Conservation (phyloP, 2,329 filamentous ascomycete species). For the Lachnellula cervina region DNA sequence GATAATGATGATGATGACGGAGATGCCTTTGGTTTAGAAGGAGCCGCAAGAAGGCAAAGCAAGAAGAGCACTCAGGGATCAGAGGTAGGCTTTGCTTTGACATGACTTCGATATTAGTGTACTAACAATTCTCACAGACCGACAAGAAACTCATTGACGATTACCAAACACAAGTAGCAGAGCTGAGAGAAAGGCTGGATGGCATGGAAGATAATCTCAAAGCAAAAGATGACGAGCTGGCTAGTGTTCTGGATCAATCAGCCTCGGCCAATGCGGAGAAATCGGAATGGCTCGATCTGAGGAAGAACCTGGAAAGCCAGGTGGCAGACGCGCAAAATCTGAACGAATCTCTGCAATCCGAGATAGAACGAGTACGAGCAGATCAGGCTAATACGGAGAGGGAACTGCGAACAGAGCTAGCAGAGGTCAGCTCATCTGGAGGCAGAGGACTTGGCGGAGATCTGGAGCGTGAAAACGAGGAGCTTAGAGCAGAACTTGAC, state of each 20-base stretch:
- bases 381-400: constrained; percentile 62
- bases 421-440: constrained; percentile 41
- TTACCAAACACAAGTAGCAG: constrained; percentile 72
- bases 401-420: constrained; percentile 59
- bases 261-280: constrained; percentile 56
- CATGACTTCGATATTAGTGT: background rate
- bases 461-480: constrained; percentile 62
- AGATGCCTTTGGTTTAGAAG: constrained; percentile 59
- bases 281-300: constrained; percentile 64
- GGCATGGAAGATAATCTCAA: constrained; percentile 64
- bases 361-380: constrained; percentile 68
- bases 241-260: constrained; percentile 47
- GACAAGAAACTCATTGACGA: constrained; percentile 72
- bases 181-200: constrained; percentile 69
- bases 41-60: constrained; percentile 31
- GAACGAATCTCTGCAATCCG: constrained; percentile 74
- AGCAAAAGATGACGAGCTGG: constrained; percentile 68
- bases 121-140: constrained; percentile 37
- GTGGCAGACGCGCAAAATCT: constrained; percentile 68
- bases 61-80: constrained; percentile 35
- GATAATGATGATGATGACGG: constrained; percentile 83
- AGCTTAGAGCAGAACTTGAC: constrained; percentile 57
- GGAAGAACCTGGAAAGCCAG: constrained; percentile 64
- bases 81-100: constrained; percentile 33
- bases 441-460: constrained; percentile 34